Evolutionary conservation across 2,329 filamentous ascomycete species (phyloP), one percentile per base, ranked within the genome.

Genomic region (Verticillium tricorpus): DNA sequence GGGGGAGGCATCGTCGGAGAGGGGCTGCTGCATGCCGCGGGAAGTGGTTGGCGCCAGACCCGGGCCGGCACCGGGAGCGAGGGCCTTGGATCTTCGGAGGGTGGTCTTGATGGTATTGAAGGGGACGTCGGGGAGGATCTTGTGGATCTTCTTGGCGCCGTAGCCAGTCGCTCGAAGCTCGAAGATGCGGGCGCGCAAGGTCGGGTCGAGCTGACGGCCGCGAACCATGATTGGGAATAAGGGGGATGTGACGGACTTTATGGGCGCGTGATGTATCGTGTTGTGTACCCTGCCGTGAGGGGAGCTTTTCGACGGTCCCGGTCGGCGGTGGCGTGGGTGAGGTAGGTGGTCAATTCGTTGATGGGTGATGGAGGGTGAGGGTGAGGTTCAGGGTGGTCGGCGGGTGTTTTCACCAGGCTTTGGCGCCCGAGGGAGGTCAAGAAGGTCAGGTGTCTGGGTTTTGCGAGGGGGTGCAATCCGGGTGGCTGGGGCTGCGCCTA

Each of bases 101-200:
- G 58, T 59, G 17, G 58, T 59, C 40, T 59, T 59, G 58, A 59
- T 59, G 40, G 58, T 59, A 40, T 59, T 59, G 58, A 59, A 59
- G 40, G 58, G 58, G 31, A 59, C 45, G 19, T 59, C 58, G n/a
- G 58, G 58, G 3, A 59, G 45, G n/a, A 54, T 28, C 45, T 59
- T 59, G 45, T 59, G 58, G 32, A 59, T 59, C 19, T 54, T 59
- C 45, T 59, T 59, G 14, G 58, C 58, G 31, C 58, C 58, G 31
- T 59, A 17, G 19, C 58, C 58, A 11, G 58, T 35, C 8, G 58
- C 58, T 7, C 58, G 58, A 52, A 59, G 58, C 58, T 59, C 58
- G 32, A 59, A 59, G 31, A 59, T 59, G 40, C 58, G 58, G 22
- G 58, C 58, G 40, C 58, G 58, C 17, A 59, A 28, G 40, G 45